These are phyloP conservation scores for Dictyostelium purpureum DNA, from an alignment of 78 protist species.

Conservation along the genomic window DNA sequence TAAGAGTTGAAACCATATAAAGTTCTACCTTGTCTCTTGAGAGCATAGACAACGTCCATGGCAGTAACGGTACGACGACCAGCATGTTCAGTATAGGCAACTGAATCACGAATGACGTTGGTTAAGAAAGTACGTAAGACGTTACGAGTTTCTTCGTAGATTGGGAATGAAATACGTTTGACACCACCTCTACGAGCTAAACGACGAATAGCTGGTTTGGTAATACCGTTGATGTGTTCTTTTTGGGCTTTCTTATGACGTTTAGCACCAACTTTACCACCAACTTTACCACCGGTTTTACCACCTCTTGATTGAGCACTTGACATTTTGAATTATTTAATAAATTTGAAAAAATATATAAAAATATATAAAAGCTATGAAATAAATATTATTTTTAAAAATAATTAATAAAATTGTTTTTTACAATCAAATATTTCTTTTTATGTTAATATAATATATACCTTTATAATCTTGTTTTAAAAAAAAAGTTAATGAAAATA, in stretches of 20 bases:
- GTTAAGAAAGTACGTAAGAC: conserved; percentile 85
- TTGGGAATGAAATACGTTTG: conserved; percentile 96
- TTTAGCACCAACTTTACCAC: conserved; percentile 98
- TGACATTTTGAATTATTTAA: not conserved
- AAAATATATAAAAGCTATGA: too few species aligned
- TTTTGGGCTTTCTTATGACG: conserved; percentile 95
- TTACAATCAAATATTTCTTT: too few species aligned
- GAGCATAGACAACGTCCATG: conserved; percentile 97
- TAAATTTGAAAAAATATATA: not conserved
- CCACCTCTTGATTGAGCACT: conserved; percentile 80
- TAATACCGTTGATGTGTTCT: conserved; percentile 96
- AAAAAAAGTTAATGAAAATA: not conserved
- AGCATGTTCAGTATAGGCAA: conserved; percentile 98
- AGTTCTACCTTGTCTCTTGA: conserved; percentile 97
- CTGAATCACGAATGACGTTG: conserved; percentile 94
- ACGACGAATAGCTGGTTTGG: conserved; percentile 98
- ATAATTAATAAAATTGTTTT: too few species aligned
- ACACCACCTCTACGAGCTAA: conserved; percentile 97
- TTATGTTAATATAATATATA: not conserved
- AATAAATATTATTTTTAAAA: too few species aligned
- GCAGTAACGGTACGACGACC: conserved; percentile 97
- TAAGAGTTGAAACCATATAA: conserved; percentile 97
- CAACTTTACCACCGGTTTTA: conserved; percentile 96
- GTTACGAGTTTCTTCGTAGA: conserved; percentile 97
- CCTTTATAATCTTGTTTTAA: not conserved